Base-by-base conservation (phyloP, 192 early-diverging fungal species). In the Backusella parvicylindrica region DNA sequence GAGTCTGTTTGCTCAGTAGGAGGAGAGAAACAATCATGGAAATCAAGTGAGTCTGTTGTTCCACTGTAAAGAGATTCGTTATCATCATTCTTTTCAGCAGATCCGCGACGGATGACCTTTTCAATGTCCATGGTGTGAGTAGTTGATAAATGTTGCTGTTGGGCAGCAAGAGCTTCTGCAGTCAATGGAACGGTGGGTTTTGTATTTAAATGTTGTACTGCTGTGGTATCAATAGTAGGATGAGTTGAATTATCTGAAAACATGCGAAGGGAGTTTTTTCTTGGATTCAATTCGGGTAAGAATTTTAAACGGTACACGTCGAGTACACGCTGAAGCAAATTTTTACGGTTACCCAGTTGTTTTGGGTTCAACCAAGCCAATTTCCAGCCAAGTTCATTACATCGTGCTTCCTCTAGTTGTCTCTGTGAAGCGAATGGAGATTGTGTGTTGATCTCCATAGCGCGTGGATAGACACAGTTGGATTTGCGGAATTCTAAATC, bases 311-410 rank as follows among this genome's bases (percentile, higher is more conserved):
- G 66, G 28, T 83, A 83, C 11, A 79, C 36, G 60, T 83, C 81
- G 3, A 83, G 56, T 13, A 73, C 75, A 53, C 79, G 75, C 60
- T 82, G 78, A 3, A 82, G 40, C 7, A 82, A 41, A 31, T 71
- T 71, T 33, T 76, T 75, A 28, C 79, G 79, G 53, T 76, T 79
- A 11, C 68, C 79, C 13, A 82, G 41, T 16, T 77, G 72, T 13
- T 69, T 60, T 40, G 56, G 71, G 32, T 64, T 78, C 40, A 69
- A 74, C 79, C 40, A 79, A 21, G 72, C 76, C 68, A 92, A 75
- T 75, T 89, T 88, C 92, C 92, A 93, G 8, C 84, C 91, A 60
- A 92, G 49, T 50, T 90, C 87, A 75, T 85, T 93, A 69, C 78
- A 88, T 56, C 32, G 53, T 43, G 68, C 81, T 77, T 84, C 90